Evolutionary conservation across 306 rosid species (phyloP).

Genomic region (Boehmeria nivea): DNA sequence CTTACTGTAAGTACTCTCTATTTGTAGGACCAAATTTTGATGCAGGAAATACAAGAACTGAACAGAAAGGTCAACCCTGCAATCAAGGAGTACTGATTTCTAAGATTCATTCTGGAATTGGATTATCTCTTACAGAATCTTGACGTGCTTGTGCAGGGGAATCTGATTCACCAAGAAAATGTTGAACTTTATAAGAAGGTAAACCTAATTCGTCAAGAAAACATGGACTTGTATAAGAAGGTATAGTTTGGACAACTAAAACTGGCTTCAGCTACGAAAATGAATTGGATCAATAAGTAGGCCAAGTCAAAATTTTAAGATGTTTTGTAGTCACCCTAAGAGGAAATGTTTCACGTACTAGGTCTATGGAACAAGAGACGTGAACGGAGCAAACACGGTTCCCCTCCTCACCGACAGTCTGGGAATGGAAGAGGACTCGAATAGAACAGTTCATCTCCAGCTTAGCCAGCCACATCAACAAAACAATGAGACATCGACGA

Average conservation of each 20-base stretch:
- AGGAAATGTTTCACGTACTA: constrained; percentile 36
- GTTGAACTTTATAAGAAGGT: constrained; percentile 65
- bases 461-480: constrained; percentile 77
- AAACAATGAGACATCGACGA: constrained; percentile 33
- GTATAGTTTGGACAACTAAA: constrained; percentile 30
- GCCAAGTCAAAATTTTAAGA: background rate
- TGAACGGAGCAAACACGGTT: constrained; percentile 34
- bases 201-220: constrained; percentile 58
- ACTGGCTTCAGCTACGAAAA: constrained; percentile 23
- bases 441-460: constrained; percentile 68
- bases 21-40: constrained; percentile 64
- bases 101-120: background rate
- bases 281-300: background rate
- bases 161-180: constrained; percentile 72
- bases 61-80: constrained; percentile 62
- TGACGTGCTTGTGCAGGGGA: constrained; percentile 48
- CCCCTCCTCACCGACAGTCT: constrained; percentile 40
- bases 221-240: constrained; percentile 53
- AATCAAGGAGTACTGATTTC: constrained; percentile 19
- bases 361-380: constrained; percentile 70
- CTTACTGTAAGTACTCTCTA: background rate
- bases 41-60: constrained; percentile 80
- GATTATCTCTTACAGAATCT: constrained; percentile 16
- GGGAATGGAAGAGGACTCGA: constrained; percentile 47
- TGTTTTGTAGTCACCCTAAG: constrained; percentile 31